Percentiles rank a stretch among this genome's conserved stretches.
Evolutionary conservation across 1,139 yeast species (phyloP).

Genomic region (Wickerhamomyces sp.): DNA sequence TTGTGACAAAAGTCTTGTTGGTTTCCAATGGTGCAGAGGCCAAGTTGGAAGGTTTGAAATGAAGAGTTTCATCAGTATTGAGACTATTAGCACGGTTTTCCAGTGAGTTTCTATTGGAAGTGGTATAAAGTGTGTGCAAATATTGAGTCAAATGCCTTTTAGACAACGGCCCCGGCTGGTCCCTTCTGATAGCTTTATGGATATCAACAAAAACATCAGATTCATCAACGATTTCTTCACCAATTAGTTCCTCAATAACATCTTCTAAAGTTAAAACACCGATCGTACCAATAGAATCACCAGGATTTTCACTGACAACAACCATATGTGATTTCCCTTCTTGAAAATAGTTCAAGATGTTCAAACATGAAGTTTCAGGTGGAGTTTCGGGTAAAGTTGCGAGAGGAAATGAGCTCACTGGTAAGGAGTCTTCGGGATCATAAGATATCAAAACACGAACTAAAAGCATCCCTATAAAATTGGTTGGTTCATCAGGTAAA

Average conservation of each 20-base stretch:
- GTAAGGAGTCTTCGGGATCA: constrained; percentile 94
- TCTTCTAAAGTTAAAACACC: constrained; percentile 95
- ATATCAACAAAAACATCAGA: constrained; percentile 94
- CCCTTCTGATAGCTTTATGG: constrained; percentile 78
- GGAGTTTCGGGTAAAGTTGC: constrained; percentile 96
- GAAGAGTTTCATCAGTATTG: constrained; percentile 17
- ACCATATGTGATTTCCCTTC: constrained; percentile 99
- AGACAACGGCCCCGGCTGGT: constrained; percentile 80
- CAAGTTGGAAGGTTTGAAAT: constrained; percentile 55
- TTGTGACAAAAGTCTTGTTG: constrained; percentile 62
- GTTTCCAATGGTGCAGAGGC: constrained; percentile 83
- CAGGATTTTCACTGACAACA: constrained; percentile 82
- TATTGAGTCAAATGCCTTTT: constrained; percentile 68
- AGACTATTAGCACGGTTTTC: constrained; percentile 9
- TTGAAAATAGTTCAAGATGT: constrained; percentile 91
- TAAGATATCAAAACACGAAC: constrained; percentile 91
- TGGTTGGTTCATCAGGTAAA: constrained; percentile 81
- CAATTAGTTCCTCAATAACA: constrained; percentile 94
- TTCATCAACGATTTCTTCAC: constrained; percentile 96
- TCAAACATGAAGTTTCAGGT: constrained; percentile 86
- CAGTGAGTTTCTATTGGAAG: constrained; percentile 15
- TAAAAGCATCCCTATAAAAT: constrained; percentile 91
- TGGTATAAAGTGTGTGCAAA: constrained; percentile 48
- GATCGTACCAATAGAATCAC: constrained; percentile 79
- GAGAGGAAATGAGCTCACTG: constrained; percentile 89